Conservation (phyloP, 2,329 filamentous ascomycete genomes). For the Nakataea oryzae region DNA sequence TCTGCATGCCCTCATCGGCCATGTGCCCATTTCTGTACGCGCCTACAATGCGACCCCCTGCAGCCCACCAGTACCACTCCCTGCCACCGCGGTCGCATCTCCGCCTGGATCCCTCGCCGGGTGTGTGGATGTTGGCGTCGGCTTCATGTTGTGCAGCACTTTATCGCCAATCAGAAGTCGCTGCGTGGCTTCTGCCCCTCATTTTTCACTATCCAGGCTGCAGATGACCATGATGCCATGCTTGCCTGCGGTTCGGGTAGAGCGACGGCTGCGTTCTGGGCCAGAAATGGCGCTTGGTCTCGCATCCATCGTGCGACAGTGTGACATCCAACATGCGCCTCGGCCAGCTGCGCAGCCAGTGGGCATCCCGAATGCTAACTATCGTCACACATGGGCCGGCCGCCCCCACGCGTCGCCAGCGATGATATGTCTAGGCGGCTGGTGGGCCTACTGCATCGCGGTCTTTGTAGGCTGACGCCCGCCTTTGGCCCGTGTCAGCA, state of each 20-base stretch:
- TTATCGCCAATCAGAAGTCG: background rate
- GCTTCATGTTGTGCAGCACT: background rate
- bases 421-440: background rate
- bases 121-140: background rate
- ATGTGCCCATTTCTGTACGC: background rate
- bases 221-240: background rate
- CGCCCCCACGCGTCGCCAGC: background rate
- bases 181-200: background rate
- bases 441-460: background rate
- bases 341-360: no score
- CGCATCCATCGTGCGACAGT: background rate
- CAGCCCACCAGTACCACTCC: background rate
- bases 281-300: background rate
- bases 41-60: background rate
- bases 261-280: background rate
- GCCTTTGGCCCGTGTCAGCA: background rate
- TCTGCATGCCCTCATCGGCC: background rate
- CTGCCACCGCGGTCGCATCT: background rate
- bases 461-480: background rate
- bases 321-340: background rate
- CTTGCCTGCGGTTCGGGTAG: background rate
- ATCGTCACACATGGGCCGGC: background rate
- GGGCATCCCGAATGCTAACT: background rate
- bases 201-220: background rate
- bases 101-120: background rate